Conservation (phyloP, 2,329 filamentous ascomycete species). For the Epicoccum sorghinum region DNA sequence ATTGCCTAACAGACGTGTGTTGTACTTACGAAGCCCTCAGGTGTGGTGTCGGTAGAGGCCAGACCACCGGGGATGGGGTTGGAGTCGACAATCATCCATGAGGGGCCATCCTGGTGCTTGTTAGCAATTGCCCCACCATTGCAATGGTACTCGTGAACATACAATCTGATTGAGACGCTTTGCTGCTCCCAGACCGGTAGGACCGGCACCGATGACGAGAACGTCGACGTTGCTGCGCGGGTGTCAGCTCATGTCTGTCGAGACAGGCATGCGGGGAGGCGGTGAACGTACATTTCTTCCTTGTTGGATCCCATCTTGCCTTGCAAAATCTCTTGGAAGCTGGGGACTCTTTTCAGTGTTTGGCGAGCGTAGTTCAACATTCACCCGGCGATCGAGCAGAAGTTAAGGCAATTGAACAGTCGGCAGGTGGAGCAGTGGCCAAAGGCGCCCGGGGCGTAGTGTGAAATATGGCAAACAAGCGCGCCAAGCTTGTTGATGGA, state of each 20-base stretch:
- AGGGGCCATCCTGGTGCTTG: conserved; percentile 75
- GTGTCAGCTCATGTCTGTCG: conserved; percentile 27
- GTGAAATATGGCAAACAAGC: conserved; percentile 35
- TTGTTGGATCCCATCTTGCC: conserved; percentile 48
- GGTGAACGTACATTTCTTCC: conserved; percentile 50
- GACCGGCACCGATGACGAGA: conserved; percentile 96
- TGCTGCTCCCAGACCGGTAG: conserved; percentile 95
- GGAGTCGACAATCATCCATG: conserved; percentile 94
- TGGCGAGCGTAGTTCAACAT: conserved; percentile 49
- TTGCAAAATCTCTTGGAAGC: conserved; percentile 50
- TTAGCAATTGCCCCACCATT: conserved; percentile 28
- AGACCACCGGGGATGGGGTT: conserved; percentile 93
- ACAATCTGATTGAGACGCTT: conserved; percentile 98
- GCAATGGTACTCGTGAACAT: conserved; percentile 45
- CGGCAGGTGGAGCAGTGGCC: conserved; percentile 23
- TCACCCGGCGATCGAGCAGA: conserved; percentile 33
- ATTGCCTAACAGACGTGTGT: conserved; percentile 10
- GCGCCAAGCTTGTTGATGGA: conserved; percentile 35
- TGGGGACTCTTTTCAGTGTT: conserved; percentile 49
- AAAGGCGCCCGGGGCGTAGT: conserved; percentile 20
- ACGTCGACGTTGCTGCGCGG: conserved; percentile 83
- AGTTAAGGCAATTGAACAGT: conserved; percentile 22
- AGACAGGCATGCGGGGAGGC: conserved; percentile 25
- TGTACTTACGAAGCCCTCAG: conserved; percentile 90
- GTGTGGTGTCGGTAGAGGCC: conserved; percentile 91